Conservation (phyloP, 78 protist genomes). For the Dictyostelium capitatum region DNA sequence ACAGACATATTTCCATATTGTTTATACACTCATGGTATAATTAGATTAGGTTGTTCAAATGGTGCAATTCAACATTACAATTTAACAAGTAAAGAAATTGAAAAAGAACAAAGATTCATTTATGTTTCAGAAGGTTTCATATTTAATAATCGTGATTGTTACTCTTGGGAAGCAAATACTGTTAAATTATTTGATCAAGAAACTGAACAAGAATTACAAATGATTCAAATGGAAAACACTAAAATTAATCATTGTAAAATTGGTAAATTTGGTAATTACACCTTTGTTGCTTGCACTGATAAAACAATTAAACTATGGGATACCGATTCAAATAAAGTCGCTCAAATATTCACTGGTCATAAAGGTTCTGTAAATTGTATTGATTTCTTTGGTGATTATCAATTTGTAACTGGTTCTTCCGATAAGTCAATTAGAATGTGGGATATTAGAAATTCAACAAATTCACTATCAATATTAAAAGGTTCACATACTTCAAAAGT, state of each 20-base stretch:
- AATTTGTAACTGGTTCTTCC: constrained; percentile 33
- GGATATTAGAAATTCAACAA: constrained; percentile 28
- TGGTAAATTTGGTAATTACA: neutral
- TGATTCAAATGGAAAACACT: constrained; percentile 2
- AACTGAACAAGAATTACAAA: constrained; percentile 20
- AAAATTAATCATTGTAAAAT: constrained; percentile 33
- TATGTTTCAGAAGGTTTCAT: constrained; percentile 57
- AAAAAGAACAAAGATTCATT: constrained; percentile 4
- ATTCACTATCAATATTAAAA: neutral
- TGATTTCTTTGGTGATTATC: constrained; percentile 23
- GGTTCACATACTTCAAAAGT: neutral
- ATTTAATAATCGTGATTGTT: constrained; percentile 9
- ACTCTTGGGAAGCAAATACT: neutral
- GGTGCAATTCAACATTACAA: constrained; percentile 34
- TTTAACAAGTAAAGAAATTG: neutral
- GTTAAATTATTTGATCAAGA: constrained; percentile 4
- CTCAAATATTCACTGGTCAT: neutral
- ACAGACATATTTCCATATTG: constrained; percentile 34
- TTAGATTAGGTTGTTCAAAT: constrained; percentile 46
- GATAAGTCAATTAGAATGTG: constrained; percentile 45
- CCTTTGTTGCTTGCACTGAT: constrained; percentile 10
- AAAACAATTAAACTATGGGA: constrained; percentile 67
- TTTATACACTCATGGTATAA: neutral
- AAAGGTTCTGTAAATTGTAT: constrained; percentile 42
- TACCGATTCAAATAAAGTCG: neutral